Evolutionary conservation across 257 asterid genomes (phyloP).

Genomic region (Prunella vulgaris): DNA sequence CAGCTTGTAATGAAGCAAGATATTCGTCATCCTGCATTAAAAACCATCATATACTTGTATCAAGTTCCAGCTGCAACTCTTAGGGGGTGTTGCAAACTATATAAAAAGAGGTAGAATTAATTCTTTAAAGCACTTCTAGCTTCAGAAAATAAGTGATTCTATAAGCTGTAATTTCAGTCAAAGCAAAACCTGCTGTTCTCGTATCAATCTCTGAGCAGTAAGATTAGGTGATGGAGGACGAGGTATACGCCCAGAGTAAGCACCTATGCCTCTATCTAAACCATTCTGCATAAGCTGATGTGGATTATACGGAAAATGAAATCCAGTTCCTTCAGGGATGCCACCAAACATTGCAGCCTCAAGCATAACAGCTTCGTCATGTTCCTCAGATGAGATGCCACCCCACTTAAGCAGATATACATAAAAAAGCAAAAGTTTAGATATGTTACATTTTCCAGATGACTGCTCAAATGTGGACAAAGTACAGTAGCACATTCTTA

Average conservation of each 20-base stretch:
- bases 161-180: too few relatives aligned
- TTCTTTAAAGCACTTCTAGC: too few relatives aligned
- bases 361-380: constrained; percentile 98
- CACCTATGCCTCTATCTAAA: constrained; percentile 38
- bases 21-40: constrained; percentile 84
- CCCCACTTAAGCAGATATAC: constrained; percentile 68
- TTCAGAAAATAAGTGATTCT: too few relatives aligned
- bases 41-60: constrained; percentile 6
- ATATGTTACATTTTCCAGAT: background rate
- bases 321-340: constrained; percentile 70
- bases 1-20: constrained; percentile 93
- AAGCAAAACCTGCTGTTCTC: constrained; percentile 85
- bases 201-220: constrained; percentile 86
- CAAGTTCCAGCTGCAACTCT: constrained; percentile 13
- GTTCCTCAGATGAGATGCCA: constrained; percentile 95
- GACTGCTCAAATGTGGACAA: constrained; percentile 2
- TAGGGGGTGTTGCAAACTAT: background rate
- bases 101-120: too few relatives aligned
- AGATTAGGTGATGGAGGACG: constrained; percentile 97
- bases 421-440: constrained; percentile 4
- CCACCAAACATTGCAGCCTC: constrained; percentile 99
- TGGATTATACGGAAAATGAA: constrained; percentile 56
- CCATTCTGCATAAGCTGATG: constrained; percentile 62
- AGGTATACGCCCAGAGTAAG: constrained; percentile 45
- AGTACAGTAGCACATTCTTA: background rate